These are phyloP conservation scores for Solanum raphanifolium DNA, from an alignment of 257 asterid species.

Conservation along the genomic window DNA sequence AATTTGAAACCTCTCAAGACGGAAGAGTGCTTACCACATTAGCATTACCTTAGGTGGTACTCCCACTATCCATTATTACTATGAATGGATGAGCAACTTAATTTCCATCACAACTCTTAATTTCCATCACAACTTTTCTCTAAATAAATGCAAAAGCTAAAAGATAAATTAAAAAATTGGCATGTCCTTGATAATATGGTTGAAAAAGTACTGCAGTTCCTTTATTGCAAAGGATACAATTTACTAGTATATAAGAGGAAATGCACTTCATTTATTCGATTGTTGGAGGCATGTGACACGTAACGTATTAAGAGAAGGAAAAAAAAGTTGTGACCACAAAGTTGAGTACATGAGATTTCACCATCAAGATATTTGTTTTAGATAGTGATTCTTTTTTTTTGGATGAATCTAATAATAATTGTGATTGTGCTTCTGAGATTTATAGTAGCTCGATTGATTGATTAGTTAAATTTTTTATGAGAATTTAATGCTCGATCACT, in stretches of 20 bases:
- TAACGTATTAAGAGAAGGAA: neutral
- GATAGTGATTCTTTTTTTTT: neutral
- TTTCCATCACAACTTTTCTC: neutral
- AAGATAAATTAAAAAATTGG: neutral
- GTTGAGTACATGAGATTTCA: neutral
- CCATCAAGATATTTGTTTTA: neutral
- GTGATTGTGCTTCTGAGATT: neutral
- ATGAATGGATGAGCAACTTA: neutral
- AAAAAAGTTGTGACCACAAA: neutral
- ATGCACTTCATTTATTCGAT: neutral
- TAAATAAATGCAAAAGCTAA: neutral
- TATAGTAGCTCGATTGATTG: neutral
- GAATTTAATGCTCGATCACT: neutral
- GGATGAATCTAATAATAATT: neutral
- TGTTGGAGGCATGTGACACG: neutral
- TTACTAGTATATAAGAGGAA: neutral
- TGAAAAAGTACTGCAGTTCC: neutral
- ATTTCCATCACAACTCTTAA: neutral
- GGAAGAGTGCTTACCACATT: too few relatives aligned
- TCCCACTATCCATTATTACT: neutral
- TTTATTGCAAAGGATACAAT: neutral
- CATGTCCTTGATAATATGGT: neutral
- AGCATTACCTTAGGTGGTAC: neutral
- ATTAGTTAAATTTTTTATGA: rapidly evolving
- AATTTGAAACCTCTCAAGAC: neutral